phyloP scores from a whole-genome alignment of 2,329 filamentous ascomycete species.

The Paecilomyces niveus region DNA sequence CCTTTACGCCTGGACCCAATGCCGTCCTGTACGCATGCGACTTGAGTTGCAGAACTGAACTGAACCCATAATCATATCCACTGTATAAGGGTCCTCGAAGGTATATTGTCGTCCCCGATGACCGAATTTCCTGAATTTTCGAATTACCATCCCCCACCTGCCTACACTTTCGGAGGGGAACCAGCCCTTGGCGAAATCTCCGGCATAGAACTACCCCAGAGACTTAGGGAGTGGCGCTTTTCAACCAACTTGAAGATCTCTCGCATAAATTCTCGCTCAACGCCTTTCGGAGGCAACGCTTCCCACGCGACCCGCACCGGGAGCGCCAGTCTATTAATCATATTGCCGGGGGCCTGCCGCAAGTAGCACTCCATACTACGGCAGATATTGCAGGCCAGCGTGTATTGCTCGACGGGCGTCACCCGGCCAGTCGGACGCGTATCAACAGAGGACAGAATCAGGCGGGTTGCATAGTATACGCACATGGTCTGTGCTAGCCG shows the following conservation, averaged over 20 bases:
- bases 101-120: background rate
- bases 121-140: background rate
- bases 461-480: slow-evolving; percentile 24
- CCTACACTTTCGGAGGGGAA: slow-evolving; percentile 12
- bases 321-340: slow-evolving; percentile 34
- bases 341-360: slow-evolving; percentile 26
- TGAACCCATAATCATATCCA: background rate
- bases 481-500: slow-evolving; percentile 31
- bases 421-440: slow-evolving; percentile 21
- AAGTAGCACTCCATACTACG: slow-evolving; percentile 30
- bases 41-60: background rate
- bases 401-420: slow-evolving; percentile 24
- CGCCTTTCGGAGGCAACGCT: slow-evolving; percentile 23
- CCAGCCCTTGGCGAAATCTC: slow-evolving; percentile 23
- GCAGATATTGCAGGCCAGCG: slow-evolving; percentile 27
- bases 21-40: background rate
- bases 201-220: slow-evolving; percentile 30
- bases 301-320: slow-evolving; percentile 32
- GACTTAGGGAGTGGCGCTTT: slow-evolving; percentile 24
- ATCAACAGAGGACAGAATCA: slow-evolving; percentile 29
- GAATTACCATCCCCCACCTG: background rate
- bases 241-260: slow-evolving; percentile 28
- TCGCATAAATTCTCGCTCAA: slow-evolving; percentile 24
- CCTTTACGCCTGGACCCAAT: background rate
- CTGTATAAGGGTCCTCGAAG: background rate